Evolutionary conservation across 2,329 filamentous ascomycete genomes (phyloP).

Genomic region (Coniosporium tulheliwenetii): DNA sequence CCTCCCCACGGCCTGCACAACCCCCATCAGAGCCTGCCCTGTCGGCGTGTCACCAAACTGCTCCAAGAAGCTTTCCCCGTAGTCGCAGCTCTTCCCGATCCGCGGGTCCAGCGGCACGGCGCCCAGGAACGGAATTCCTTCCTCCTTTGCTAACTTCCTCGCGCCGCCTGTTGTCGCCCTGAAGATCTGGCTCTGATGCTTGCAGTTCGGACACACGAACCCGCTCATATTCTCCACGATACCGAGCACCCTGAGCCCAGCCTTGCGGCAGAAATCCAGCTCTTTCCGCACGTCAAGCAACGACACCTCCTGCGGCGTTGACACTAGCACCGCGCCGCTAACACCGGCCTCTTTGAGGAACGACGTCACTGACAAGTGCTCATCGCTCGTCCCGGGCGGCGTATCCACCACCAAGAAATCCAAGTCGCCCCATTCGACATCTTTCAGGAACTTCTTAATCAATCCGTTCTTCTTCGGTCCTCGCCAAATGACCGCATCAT

Average conservation of each 20-base stretch:
- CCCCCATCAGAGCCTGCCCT: constrained; percentile 62
- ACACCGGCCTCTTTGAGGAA: constrained; percentile 84
- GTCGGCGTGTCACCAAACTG: constrained; percentile 87
- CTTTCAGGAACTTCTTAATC: constrained; percentile 95
- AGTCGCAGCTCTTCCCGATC: constrained; percentile 94
- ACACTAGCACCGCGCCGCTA: constrained; percentile 83
- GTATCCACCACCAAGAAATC: constrained; percentile 92
- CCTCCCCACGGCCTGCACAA: constrained; percentile 52
- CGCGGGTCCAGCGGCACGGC: constrained; percentile 82
- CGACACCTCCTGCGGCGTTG: constrained; percentile 87
- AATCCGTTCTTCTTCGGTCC: constrained; percentile 97
- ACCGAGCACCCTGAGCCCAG: constrained; percentile 73
- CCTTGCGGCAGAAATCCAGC: constrained; percentile 94
- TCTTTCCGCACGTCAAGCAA: constrained; percentile 91
- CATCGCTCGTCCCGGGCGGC: constrained; percentile 85
- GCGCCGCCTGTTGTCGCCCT: constrained; percentile 82
- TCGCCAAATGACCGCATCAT: constrained; percentile 94
- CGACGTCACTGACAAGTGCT: constrained; percentile 86
- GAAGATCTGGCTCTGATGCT: constrained; percentile 70
- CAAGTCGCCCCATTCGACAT: constrained; percentile 93
- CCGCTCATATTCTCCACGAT: constrained; percentile 97
- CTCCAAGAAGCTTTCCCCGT: constrained; percentile 93
- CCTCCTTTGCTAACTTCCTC: constrained; percentile 63
- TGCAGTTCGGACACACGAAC: constrained; percentile 90
- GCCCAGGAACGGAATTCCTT: constrained; percentile 76